Evolutionary conservation across 768 basidiomycete genomes (phyloP), one percentile per base, ranked within the genome.

Genomic region (Trametes punicea): DNA sequence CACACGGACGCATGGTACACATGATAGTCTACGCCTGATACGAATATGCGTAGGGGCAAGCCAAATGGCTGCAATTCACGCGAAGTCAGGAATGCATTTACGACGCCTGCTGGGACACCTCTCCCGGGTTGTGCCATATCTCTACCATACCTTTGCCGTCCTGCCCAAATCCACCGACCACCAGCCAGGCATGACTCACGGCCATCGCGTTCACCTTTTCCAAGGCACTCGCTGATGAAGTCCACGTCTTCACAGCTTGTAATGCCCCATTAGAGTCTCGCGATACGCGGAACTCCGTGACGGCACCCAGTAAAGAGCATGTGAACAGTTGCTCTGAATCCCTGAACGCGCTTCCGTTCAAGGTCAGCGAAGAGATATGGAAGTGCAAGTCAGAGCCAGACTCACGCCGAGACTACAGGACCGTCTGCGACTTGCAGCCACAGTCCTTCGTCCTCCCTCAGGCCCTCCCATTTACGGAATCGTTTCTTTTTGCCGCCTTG

Each of bases 381-480:
- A 36, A 18, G 15, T 46, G 27, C 31, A 31, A 3, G 34, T 27
- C 11, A 15, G 8, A 16, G 4, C 11, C 10, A 41, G 15, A 55
- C 83, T 51, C 67, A 90, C 90, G 88, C 59, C 9, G 81, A 81
- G 41, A 88, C 87, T 26, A 93, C 72, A 21, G 90, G 90, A 0
- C 90, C 90, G 56, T 87, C 81, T 1, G 85, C 86, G 16, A 84
- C 74, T 53, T 83, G 79, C 39, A 72, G 60, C 26, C 79, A 63
- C 38, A 77, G 46, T 20, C 77, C 77, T 40, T 75, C 75, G 0
- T 78, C 75, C 23, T 66, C 68, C 45, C 76, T 74, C 21, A 91
- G 71, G 2, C 91, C 90, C 57, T 83, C 81, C 90, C 91, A 93
- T 63, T 81, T 87, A 55, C 82, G 80, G 31, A 74, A 74, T 56